Evolutionary conservation across 2,329 filamentous ascomycete species (phyloP).

Genomic region (Colletotrichum higginsianum): DNA sequence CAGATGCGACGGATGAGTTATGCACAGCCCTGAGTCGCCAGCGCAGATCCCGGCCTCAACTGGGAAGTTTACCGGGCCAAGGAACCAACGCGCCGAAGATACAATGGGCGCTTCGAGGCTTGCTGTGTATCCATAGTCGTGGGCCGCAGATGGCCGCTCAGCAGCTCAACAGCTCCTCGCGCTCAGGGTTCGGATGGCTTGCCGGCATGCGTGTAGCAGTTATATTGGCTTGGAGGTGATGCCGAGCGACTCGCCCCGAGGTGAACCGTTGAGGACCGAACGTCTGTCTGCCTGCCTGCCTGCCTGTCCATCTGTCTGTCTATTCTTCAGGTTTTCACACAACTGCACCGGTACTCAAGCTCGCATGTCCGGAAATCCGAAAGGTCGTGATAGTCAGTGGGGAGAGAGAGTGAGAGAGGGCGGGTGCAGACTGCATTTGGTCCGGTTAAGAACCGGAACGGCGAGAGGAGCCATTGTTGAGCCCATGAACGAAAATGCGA

Average conservation of each 20-base stretch:
- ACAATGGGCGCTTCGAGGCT: background rate
- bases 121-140: background rate
- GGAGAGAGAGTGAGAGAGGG: background rate
- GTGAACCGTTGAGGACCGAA: too few species aligned
- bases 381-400: background rate
- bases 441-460: background rate
- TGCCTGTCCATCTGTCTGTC: too few species aligned
- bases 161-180: slow-evolving; percentile 2
- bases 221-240: slow-evolving; percentile 12
- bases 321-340: too few species aligned
- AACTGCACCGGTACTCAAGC: too few species aligned
- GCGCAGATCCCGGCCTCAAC: slow-evolving; percentile 6
- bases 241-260: background rate
- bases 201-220: slow-evolving; percentile 29
- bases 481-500: background rate
- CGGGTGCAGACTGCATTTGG: too few species aligned
- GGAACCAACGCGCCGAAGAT: background rate
- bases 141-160: slow-evolving; percentile 2
- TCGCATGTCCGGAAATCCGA: background rate
- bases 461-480: background rate
- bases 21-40: slow-evolving; percentile 16
- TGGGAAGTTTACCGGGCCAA: background rate
- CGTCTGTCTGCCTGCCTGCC: too few species aligned
- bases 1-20: background rate
- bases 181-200: slow-evolving; percentile 30